Base-by-base conservation (phyloP, 257 asterid species). In the Gardenia jasminoides region DNA sequence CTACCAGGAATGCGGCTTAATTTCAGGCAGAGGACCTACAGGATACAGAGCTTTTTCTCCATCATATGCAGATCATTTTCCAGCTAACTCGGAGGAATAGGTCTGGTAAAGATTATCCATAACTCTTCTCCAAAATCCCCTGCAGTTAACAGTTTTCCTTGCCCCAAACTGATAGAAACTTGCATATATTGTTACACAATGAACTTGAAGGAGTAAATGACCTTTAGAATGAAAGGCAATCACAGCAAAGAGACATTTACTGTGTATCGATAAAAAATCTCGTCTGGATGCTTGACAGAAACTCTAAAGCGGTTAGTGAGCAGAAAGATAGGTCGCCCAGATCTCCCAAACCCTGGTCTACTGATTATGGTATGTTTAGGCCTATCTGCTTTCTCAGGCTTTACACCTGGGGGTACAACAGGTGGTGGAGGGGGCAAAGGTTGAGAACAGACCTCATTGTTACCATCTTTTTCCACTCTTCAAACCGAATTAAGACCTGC, bases 31-130 rank as follows among this genome's bases (percentile, higher is more conserved):
- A 66, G 96, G 94, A 54, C 93, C 97, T 76, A 92, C 89, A 9
- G 97, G 90, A 81, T 86, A 95, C 85, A 95, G 82, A 85, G 86
- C 75, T 80, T 85, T 89, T 4, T 87, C 97, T 67, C 99, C 99
- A 81, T 95, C 99, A 82, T 90, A 95, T n/a, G 96, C 94, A 86
- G 88, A 91, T 76, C 72, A 80, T 87, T 86, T 89, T 71, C 92
- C 93, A 82, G 86, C 82, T 73, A 94, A 83, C 86, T 93, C 93
- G 70, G 97, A 86, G 76, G 92, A 89, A 88, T 95, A 90, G 50
- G 94, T 87, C 81, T 93, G 89, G 67, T 81, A 89, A 79, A 95
- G 92, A 77, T 85, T 89, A 75, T 89, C 90, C 4, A 83, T 82
- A 70, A 95, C 86, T 85, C 87, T 92, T 88, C 99, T 90, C 73